Evolutionary conservation across 768 basidiomycete genomes (phyloP), one percentile per base, ranked within the genome.

Genomic region (Tylopilus intermedius): DNA sequence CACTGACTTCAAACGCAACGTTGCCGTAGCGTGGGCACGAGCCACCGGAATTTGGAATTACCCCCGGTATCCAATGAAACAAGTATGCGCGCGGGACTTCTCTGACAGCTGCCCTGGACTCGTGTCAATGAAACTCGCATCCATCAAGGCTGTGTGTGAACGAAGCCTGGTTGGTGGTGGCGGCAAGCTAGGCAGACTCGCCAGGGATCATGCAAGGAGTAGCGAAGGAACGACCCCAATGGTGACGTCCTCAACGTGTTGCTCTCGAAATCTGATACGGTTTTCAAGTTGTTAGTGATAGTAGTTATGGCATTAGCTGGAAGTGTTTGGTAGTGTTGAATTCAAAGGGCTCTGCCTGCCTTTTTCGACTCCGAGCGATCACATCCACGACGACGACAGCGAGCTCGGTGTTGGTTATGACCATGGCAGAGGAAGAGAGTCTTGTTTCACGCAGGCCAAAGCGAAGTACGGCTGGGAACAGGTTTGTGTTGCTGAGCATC

Each of bases 381-480:
- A 30, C 33, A 44, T 29, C 30, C 2, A 8, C 26, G 8, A 43
- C 42, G 39, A 11, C 27, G 10, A 40, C 9, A 39, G 21, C 21
- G 21, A 10, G 11, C 18, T 10, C 39, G 21, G 18, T 22, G 38
- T 9, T 8, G 30, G 3, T n/a, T 26, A 27, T 37, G 6, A 35
- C 22, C 49, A 63, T 63, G 62, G 50, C 47, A 39, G 62, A 61
- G 4, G 53, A 49, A 10, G 55, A 50, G 3, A 54, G 18, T 24
- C 67, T 83, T 2, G 82, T 77, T 10, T 72, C 70, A 18, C 80
- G 89, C 33, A 76, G 89, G 51, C 71, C 84, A 11, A 80, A 73
- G 58, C 77, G 89, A 39, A 86, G 82, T 60, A 91, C 87, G 0
- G 89, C 88, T 1, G 89, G 89, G 3, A 91, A 90, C 62, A 71